phyloP scores from a whole-genome alignment of 352 stramenopile genomes.

The Globisporangium nodosum region DNA sequence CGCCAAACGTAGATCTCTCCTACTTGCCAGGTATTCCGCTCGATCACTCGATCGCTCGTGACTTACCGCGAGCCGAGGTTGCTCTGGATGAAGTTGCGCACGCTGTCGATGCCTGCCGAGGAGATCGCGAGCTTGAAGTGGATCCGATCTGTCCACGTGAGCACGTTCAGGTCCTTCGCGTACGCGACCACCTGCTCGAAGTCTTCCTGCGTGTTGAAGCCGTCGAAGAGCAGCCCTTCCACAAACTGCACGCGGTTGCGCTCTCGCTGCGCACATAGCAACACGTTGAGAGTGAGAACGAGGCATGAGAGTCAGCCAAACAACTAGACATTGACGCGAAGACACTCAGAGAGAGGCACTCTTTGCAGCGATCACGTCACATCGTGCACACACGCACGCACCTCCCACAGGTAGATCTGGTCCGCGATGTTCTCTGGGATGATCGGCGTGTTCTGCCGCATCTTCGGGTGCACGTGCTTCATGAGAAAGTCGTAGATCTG shows the following conservation, averaged over 20 bases:
- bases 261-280: constrained; percentile 34
- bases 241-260: constrained; percentile 85
- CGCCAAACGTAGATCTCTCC: too few relatives aligned
- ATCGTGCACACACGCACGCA: constrained; percentile 13
- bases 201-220: constrained; percentile 79
- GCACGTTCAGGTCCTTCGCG: constrained; percentile 58
- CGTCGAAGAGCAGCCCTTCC: constrained; percentile 81
- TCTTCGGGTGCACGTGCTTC: constrained; percentile 83
- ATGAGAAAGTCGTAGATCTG: constrained; percentile 92
- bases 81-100: constrained; percentile 71
- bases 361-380: background rate
- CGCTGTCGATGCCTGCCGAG: constrained; percentile 49
- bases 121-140: constrained; percentile 77
- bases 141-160: constrained; percentile 79
- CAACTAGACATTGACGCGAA: background rate
- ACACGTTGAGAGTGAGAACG: background rate
- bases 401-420: constrained; percentile 90
- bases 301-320: too few relatives aligned
- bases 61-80: constrained; percentile 16
- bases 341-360: background rate
- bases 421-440: constrained; percentile 89
- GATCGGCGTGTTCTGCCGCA: constrained; percentile 63
- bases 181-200: constrained; percentile 77
- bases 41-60: background rate
- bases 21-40: too few relatives aligned